A percentile compares a stretch with the other conserved stretches of the same genome.
These are phyloP conservation scores for Exsudoporus floridanus DNA, from an alignment of 1,284 basidiomycete species.

Conservation along the genomic window DNA sequence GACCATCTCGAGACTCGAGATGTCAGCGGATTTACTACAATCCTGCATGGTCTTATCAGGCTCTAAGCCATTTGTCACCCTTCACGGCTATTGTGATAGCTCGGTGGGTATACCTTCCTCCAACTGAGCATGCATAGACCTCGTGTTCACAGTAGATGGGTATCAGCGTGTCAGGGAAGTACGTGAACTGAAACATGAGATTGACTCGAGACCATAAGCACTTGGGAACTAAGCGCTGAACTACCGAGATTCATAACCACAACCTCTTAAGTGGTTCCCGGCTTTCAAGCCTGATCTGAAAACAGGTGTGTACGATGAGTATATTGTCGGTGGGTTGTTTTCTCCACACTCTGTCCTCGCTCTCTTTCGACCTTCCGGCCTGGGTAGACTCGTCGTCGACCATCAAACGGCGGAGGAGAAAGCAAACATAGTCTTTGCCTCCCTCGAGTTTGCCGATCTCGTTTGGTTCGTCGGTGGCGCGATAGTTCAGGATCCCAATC, in stretches of 20 bases:
- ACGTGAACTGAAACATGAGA: too few relatives aligned
- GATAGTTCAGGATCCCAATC: conserved; percentile 23
- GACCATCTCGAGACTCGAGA: too few relatives aligned
- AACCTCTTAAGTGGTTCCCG: not conserved
- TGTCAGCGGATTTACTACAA: too few relatives aligned
- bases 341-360: not conserved
- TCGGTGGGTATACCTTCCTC: too few relatives aligned
- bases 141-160: too few relatives aligned
- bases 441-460: conserved; percentile 19
- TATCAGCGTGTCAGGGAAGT: too few relatives aligned
- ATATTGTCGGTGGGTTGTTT: not conserved
- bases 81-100: too few relatives aligned
- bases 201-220: too few relatives aligned
- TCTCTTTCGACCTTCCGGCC: not conserved
- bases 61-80: too few relatives aligned
- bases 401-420: conserved; percentile 11
- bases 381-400: not conserved
- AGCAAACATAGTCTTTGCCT: conserved; percentile 15
- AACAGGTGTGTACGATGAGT: not conserved
- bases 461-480: conserved; percentile 8
- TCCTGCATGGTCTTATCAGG: too few relatives aligned
- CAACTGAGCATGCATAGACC: too few relatives aligned
- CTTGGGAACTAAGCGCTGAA: too few relatives aligned
- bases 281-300: not conserved
- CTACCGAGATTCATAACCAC: not conserved